Evolutionary conservation across 805 yeast species (phyloP).

Genomic region (Candida sanyiensis): DNA sequence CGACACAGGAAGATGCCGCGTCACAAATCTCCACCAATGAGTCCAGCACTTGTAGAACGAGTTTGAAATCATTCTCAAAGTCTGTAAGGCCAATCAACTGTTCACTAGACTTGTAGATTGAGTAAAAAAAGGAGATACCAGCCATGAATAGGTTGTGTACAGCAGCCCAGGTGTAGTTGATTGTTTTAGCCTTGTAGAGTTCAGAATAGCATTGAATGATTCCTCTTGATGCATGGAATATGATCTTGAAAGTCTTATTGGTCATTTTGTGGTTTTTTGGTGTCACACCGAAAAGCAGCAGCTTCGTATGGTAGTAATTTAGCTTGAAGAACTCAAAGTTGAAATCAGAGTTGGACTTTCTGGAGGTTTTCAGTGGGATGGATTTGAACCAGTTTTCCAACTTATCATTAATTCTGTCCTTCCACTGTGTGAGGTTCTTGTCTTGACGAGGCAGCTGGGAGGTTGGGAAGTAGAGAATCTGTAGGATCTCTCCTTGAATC

Average conservation of each 20-base stretch:
- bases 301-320: constrained; percentile 70
- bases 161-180: constrained; percentile 91
- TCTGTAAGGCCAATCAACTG: constrained; percentile 41
- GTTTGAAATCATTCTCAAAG: constrained; percentile 42
- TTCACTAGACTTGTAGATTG: constrained; percentile 63
- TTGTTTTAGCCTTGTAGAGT: constrained; percentile 47
- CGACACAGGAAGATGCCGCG: constrained; percentile 68
- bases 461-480: constrained; percentile 58
- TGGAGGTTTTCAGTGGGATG: constrained; percentile 47
- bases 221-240: constrained; percentile 60
- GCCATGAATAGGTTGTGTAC: constrained; percentile 87
- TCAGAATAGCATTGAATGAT: constrained; percentile 59
- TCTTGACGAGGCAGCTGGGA: constrained; percentile 66
- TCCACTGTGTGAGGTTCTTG: constrained; percentile 56
- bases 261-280: constrained; percentile 59
- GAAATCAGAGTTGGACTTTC: constrained; percentile 69
- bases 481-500: constrained; percentile 73
- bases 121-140: constrained; percentile 76
- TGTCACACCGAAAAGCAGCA: constrained; percentile 70
- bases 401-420: constrained; percentile 40
- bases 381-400: constrained; percentile 58
- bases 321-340: constrained; percentile 62
- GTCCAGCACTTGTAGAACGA: constrained; percentile 52
- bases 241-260: constrained; percentile 46
- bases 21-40: constrained; percentile 67